Conservation (phyloP, 2,329 filamentous ascomycete species). For the Dryadomyces quercivorus region DNA sequence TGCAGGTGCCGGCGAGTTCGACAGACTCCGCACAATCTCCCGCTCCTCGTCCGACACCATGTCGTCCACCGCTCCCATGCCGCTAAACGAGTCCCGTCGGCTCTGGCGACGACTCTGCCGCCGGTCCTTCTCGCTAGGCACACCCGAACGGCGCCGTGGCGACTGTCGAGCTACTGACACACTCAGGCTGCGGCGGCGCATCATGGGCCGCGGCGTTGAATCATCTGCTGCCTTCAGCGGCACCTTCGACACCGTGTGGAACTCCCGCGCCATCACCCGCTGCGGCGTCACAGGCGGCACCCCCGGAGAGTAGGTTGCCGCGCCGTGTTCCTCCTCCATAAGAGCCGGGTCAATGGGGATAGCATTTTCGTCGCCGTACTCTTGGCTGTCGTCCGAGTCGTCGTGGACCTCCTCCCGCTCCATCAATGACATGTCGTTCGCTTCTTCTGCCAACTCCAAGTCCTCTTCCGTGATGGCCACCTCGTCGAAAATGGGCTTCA, state of each 20-base stretch:
- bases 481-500: slow-evolving; percentile 29
- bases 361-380: slow-evolving; percentile 56
- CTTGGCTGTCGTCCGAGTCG: slow-evolving; percentile 51
- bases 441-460: slow-evolving; percentile 43
- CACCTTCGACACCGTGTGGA: slow-evolving; percentile 66
- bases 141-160: slow-evolving; percentile 23
- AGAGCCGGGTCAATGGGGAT: slow-evolving; percentile 41
- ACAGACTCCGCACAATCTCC: slow-evolving; percentile 1
- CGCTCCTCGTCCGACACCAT: slow-evolving; percentile 9
- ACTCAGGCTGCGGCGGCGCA: slow-evolving; percentile 38
- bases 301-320: slow-evolving; percentile 10
- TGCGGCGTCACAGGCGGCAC: slow-evolving; percentile 43
- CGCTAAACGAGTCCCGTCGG: slow-evolving; percentile 14
- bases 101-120: slow-evolving; percentile 8
- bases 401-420: slow-evolving; percentile 29
- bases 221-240: slow-evolving; percentile 59
- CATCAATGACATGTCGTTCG: slow-evolving; percentile 46
- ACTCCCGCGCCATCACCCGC: slow-evolving; percentile 37
- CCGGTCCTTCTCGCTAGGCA: slow-evolving; percentile 12
- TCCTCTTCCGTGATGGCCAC: slow-evolving; percentile 42
- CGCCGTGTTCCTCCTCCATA: slow-evolving; percentile 13
- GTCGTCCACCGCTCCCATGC: slow-evolving; percentile 4
- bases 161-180: slow-evolving; percentile 33
- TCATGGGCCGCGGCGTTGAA: slow-evolving; percentile 31
- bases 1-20: slow-evolving; percentile 14